Evolutionary conservation across 2,329 filamentous ascomycete genomes (phyloP).

Genomic region (Hymenoscyphus fructigenus): DNA sequence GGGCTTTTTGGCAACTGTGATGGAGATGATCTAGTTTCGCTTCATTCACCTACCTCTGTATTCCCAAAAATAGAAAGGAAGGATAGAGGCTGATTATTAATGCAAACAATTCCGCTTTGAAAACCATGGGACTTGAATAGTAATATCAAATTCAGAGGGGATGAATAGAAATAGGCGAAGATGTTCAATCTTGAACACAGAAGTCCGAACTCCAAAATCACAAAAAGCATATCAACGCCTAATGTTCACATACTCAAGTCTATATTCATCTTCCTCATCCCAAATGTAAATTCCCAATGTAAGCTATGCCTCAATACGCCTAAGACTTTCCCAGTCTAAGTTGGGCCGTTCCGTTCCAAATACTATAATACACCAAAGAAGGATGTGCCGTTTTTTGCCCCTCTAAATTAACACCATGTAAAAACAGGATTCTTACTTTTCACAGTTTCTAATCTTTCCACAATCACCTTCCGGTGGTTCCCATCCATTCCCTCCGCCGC

Average conservation of each 20-base stretch:
- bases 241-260: background rate
- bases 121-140: too few relatives aligned
- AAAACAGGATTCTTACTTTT: conserved; percentile 96
- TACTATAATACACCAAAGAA: conserved; percentile 18
- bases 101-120: too few relatives aligned
- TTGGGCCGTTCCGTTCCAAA: background rate
- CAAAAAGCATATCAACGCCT: background rate
- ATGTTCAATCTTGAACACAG: too few relatives aligned
- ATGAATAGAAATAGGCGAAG: too few relatives aligned
- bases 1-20: too few relatives aligned
- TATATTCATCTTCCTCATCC: background rate
- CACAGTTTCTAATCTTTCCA: conserved; percentile 91
- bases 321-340: background rate
- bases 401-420: conserved; percentile 76
- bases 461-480: conserved; percentile 89
- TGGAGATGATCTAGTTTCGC: too few relatives aligned
- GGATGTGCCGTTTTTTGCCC: conserved; percentile 5
- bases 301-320: background rate
- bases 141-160: too few relatives aligned
- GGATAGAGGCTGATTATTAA: too few relatives aligned
- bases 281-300: background rate
- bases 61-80: too few relatives aligned
- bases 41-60: too few relatives aligned
- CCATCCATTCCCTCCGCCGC: conserved; percentile 93
- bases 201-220: background rate